phyloP scores from a whole-genome alignment of 306 rosid genomes.

The Leucaena leucocephala region DNA sequence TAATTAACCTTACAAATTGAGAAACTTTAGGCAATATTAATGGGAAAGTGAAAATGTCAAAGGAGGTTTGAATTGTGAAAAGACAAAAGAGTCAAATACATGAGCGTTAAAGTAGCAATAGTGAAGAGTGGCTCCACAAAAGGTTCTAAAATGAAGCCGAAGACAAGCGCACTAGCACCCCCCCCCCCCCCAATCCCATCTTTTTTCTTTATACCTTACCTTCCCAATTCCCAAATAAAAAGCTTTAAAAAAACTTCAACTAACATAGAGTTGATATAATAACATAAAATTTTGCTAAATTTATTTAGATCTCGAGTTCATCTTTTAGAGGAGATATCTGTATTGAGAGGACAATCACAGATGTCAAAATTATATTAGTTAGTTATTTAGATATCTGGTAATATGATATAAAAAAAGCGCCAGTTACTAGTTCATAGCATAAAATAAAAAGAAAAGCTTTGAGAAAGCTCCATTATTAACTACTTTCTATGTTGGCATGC shows the following conservation, averaged over 20 bases:
- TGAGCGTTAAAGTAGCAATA: slow-evolving; percentile 50
- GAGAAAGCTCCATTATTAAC: slow-evolving; percentile 60
- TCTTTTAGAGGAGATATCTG: too few relatives aligned
- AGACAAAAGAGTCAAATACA: slow-evolving; percentile 43
- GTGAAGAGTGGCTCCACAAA: slow-evolving; percentile 46
- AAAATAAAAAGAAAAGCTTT: neutral
- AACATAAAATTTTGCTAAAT: too few relatives aligned
- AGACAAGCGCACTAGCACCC: slow-evolving; percentile 39
- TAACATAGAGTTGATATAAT: too few relatives aligned
- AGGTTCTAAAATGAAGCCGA: slow-evolving; percentile 37
- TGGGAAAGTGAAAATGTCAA: neutral
- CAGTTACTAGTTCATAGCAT: too few relatives aligned
- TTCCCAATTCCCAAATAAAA: slow-evolving; percentile 36
- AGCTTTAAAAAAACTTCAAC: slow-evolving; percentile 11
- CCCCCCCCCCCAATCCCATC: slow-evolving; percentile 19
- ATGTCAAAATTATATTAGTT: too few relatives aligned
- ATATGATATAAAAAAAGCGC: too few relatives aligned
- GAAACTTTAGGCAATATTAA: too few relatives aligned
- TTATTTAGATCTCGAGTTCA: too few relatives aligned
- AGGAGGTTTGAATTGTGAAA: slow-evolving; percentile 28
- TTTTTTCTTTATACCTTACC: slow-evolving; percentile 21
- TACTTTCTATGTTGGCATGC: slow-evolving; percentile 40
- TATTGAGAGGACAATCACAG: too few relatives aligned
- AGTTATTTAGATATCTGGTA: too few relatives aligned
- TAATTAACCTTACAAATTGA: too few relatives aligned